Base-by-base conservation (phyloP, 1,139 yeast genomes). In the Zygosaccharomyces sapae region DNA sequence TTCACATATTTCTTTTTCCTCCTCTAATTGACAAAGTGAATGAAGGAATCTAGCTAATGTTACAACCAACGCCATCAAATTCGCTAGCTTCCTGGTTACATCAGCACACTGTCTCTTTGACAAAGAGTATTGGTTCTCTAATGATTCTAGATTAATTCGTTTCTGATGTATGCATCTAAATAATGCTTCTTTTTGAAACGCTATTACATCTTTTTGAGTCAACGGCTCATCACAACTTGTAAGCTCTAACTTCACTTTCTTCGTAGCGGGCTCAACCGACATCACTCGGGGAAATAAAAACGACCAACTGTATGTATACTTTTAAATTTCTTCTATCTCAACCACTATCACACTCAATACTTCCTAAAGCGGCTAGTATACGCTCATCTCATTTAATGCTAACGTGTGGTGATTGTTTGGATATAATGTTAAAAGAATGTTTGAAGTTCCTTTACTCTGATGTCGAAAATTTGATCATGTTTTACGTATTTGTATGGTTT, bases 121-220 rank as follows among this genome's bases (percentile, higher is more conserved):
- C 29, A 72, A 58, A 29, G 67, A 70, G 34, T 54, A 64, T 52
- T 76, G 75, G 27, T 65, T 65, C 44, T 72, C 66, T 8, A 83
- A 61, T 20, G 74, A 62, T 35, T 67, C 70, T 24, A 77, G 72
- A 61, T 83, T 77, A 2, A 75, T 70, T 58, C 79, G 79, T 61
- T 85, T 86, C 19, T 72, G 70, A 47, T 76, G 76, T 79, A 92
- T 75, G 57, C 86, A 84, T 52, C 98, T 74, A 74, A 83, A 87
- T 29, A 92, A 80, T 34, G 97, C 97, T 63, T 92, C 97, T 60
- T 90, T 90, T 59, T 89, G 92, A 66, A 87, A 92, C 58, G 79
- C 80, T 18, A 81, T 80, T 13, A 87, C 87, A 57, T 89, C 96
- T 41, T 76, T 81, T 56, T 84, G 89, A 2, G 94, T 86, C 38